Conservation (phyloP, 176 grass and related monocot species). For the Triticum aestivum region IWGSC_CS_RefSeq_v2.1 NC_057794.1:120971693-120972192, state of each 20-base stretch:
- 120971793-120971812: too few relatives aligned
- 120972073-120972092: conserved; percentile 24
- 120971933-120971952: not conserved
- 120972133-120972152: conserved; percentile 98
- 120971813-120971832: too few relatives aligned
- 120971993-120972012: not conserved
- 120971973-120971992: not conserved
- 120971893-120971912: not conserved
- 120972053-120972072: not conserved
- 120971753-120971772: too few relatives aligned
- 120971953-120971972: not conserved
- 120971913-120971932: not conserved
- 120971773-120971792: too few relatives aligned
- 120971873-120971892: not conserved
- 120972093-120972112: conserved; percentile 11
- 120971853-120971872: not conserved
- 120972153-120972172: conserved; percentile 91
- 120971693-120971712: too few relatives aligned
- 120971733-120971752: too few relatives aligned
- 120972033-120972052: not conserved
- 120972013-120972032: not conserved
- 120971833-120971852: too few relatives aligned
- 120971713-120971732: too few relatives aligned
- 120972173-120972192: conserved; percentile 62
- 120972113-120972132: conserved; percentile 98